phyloP scores from a whole-genome alignment of 1,284 basidiomycete species.

The Cryptococcus floricola region DNA sequence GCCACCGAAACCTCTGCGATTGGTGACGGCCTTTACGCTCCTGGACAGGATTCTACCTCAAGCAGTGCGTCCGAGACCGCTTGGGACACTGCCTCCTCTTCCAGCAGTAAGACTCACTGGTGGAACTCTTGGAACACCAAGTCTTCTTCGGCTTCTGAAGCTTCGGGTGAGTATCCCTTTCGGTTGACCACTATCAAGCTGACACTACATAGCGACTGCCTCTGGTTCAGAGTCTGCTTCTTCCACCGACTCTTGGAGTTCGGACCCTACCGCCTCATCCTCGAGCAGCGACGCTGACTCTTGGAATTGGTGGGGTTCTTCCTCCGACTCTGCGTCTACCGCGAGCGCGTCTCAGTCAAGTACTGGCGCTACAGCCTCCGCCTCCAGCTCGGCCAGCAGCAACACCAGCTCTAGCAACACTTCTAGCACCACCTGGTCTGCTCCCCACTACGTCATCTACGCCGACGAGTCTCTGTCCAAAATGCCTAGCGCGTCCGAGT shows the following conservation, averaged over 20 bases:
- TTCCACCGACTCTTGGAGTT: background rate
- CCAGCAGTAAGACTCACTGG: background rate
- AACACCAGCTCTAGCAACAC: background rate
- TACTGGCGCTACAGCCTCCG: background rate
- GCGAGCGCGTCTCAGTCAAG: constrained; percentile 7
- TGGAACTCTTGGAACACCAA: background rate
- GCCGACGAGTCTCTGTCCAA: constrained; percentile 30
- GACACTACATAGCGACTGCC: background rate
- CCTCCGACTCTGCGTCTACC: background rate
- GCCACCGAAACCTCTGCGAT: constrained; percentile 1
- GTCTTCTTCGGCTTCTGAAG: background rate
- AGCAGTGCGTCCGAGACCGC: background rate
- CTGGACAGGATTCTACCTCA: background rate
- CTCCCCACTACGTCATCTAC: constrained; percentile 46
- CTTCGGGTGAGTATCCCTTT: background rate
- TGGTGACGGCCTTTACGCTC: constrained; percentile 13
- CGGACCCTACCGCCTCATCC: background rate
- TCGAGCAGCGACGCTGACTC: background rate
- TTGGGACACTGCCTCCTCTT: background rate
- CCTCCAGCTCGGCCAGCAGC: constrained; percentile 3
- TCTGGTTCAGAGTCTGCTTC: background rate
- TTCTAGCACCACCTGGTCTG: constrained; percentile 14
- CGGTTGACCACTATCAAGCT: background rate
- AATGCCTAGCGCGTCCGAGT: constrained; percentile 32
- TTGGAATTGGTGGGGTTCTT: background rate